Conservation (phyloP, 2,329 filamentous ascomycete species). For the Triangularia setosa region DNA sequence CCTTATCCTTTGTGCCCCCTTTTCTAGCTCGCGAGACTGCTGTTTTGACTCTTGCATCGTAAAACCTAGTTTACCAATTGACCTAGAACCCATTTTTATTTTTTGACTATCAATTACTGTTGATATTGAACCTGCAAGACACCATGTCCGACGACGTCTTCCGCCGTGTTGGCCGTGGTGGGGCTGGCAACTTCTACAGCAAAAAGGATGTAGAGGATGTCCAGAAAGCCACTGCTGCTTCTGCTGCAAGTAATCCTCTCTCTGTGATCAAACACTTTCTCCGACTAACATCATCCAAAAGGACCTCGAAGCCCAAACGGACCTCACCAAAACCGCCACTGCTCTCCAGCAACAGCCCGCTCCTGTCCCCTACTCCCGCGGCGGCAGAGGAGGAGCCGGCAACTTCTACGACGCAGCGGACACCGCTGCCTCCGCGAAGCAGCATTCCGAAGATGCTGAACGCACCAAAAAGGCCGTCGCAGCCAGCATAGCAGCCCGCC, state of each 20-base stretch:
- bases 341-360: background rate
- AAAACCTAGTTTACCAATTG: background rate
- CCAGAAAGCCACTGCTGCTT: constrained; percentile 26
- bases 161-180: constrained; percentile 55
- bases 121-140: background rate
- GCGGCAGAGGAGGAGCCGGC: constrained; percentile 59
- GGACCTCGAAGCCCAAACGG: constrained; percentile 33
- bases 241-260: constrained; percentile 4
- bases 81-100: background rate
- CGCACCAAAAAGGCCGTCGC: constrained; percentile 34
- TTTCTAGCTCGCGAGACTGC: background rate
- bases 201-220: constrained; percentile 49
- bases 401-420: constrained; percentile 48
- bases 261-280: background rate
- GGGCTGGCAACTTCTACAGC: constrained; percentile 60
- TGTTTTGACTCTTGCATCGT: background rate
- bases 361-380: constrained; percentile 34
- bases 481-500: constrained; percentile 27
- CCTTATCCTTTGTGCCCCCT: background rate
- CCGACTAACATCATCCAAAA: constrained; percentile 7
- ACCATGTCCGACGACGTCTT: constrained; percentile 41
- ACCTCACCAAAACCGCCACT: constrained; percentile 9
- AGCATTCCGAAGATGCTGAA: constrained; percentile 33
- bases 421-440: constrained; percentile 28
- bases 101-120: background rate